Evolutionary conservation across 2,329 filamentous ascomycete species (phyloP).

Genomic region (Arthroderma sp.): DNA sequence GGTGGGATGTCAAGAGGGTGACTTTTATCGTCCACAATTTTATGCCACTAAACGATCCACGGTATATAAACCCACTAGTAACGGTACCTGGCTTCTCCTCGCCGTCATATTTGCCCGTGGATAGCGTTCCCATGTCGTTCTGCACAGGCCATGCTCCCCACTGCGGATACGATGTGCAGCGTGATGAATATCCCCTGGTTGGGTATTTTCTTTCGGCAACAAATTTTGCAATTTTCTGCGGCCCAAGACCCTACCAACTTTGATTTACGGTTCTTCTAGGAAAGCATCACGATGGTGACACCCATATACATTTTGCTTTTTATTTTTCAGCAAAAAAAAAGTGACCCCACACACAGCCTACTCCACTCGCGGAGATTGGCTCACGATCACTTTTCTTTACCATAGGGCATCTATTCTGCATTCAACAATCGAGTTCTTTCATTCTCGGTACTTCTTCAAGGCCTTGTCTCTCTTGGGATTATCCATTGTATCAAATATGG

Average conservation of each 20-base stretch:
- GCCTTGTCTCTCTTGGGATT: not conserved
- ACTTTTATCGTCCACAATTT: not conserved
- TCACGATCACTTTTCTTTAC: slow-evolving; percentile 2
- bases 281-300: slow-evolving; percentile 7
- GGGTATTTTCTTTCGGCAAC: slow-evolving; percentile 1
- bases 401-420: not conserved
- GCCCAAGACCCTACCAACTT: slow-evolving; percentile 8
- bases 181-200: slow-evolving; percentile 7
- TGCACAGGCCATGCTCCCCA: slow-evolving; percentile 13
- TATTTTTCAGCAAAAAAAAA: not conserved
- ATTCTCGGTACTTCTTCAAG: slow-evolving; percentile 1
- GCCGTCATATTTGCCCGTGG: not conserved
- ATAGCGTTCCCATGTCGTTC: slow-evolving; percentile 5
- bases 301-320: slow-evolving; percentile 4
- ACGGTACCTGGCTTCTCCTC: slow-evolving; percentile 2
- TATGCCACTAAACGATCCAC: slow-evolving; percentile 4
- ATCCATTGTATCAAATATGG: not conserved
- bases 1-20: not conserved
- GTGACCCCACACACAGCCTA: slow-evolving; percentile 2
- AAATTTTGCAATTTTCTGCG: slow-evolving; percentile 5
- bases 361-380: slow-evolving; percentile 6
- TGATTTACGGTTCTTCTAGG: slow-evolving; percentile 8
- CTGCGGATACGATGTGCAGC: slow-evolving; percentile 11
- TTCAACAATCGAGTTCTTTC: not conserved
- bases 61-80: slow-evolving; percentile 3